Conservation (phyloP, 148 eudicot species). For the Amaranthus cruentus region DNA sequence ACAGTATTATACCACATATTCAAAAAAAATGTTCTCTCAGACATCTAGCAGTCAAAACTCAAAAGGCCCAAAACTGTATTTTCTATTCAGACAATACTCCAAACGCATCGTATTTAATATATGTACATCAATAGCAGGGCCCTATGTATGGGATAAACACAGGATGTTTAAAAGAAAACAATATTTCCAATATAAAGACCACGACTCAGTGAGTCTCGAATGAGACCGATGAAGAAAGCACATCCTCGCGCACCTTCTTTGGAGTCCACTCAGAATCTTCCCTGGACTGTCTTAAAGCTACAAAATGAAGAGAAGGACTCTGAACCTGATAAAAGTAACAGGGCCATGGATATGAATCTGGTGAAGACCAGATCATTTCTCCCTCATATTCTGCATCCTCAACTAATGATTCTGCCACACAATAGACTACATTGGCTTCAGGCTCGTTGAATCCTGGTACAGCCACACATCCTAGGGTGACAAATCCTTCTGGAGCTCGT, state of each 20-base stretch:
- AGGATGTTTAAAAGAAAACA: not conserved
- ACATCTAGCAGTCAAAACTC: no score
- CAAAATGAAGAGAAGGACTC: constrained; percentile 82
- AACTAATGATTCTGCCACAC: constrained; percentile 65
- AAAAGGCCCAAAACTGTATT: no score
- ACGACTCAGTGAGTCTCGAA: constrained; percentile 22
- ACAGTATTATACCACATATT: no score
- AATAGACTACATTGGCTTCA: constrained; percentile 44
- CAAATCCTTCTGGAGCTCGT: constrained; percentile 83
- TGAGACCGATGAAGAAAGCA: constrained; percentile 14
- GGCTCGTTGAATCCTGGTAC: constrained; percentile 65
- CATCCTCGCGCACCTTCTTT: constrained; percentile 47
- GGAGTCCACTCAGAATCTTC: constrained; percentile 77
- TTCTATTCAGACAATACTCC: not conserved
- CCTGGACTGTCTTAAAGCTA: constrained; percentile 63
- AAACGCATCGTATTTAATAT: not conserved
- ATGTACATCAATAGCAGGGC: constrained; percentile 1
- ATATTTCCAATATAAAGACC: not conserved
- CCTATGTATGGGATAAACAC: not conserved
- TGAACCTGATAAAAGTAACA: constrained; percentile 84
- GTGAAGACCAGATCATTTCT: constrained; percentile 76
- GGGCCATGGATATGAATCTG: constrained; percentile 90
- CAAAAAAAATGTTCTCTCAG: no score
- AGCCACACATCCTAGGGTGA: constrained; percentile 78
- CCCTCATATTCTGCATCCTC: constrained; percentile 75